Base-by-base conservation (phyloP, 805 yeast genomes). In the Yarrowia keelungensis region DNA sequence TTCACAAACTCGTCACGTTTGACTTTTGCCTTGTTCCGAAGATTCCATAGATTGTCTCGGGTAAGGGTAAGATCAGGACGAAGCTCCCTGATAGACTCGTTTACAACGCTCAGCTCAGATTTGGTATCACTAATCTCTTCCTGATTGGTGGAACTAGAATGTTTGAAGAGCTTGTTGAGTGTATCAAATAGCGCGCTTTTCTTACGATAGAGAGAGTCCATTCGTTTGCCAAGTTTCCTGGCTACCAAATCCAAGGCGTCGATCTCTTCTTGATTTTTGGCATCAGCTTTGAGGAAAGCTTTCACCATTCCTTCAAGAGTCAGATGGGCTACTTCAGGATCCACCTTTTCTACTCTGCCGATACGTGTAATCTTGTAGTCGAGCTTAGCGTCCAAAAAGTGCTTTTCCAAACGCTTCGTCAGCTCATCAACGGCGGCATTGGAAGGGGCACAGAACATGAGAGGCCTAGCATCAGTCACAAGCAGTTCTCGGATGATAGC, bases 361-460 rank as follows among this genome's bases (percentile, higher is more conserved):
- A 53, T 9, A 2, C 59, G 35, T 1, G 14, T 0, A 39, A 53
- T 53, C 9, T 53, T 39, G 45, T 39, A 39, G 19, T 53, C 14
- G 5, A 38, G 59, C 14, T 39, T 1, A 10, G 2, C 3, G 3
- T 16, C 39, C 5, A 19, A 12, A 9, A 53, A 19, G 22, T 53
- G 59, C 12, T 9, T 19, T 19, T 53, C 45, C 2, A 53, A 45
- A 11, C 59, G 45, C 8, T 53, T 53, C 14, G 59, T 53, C 19
- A 53, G 45, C 45, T 53, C 59, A 26, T 53, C 59, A 19, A 53
- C 59, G 1, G 59, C 59, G 5, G 59, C 59, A 22, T 53, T 53
- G 19, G 59, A 53, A 14, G 45, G 59, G 3, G 45, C 59, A 39
- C 59, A 53, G 16, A 39, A 53, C 59, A 53, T 39, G 59, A 53